A percentile compares a stretch with the other conserved stretches of the same genome.
Evolutionary conservation across 768 basidiomycete species (phyloP).

Genomic region (Tylopilus subfusipes): DNA sequence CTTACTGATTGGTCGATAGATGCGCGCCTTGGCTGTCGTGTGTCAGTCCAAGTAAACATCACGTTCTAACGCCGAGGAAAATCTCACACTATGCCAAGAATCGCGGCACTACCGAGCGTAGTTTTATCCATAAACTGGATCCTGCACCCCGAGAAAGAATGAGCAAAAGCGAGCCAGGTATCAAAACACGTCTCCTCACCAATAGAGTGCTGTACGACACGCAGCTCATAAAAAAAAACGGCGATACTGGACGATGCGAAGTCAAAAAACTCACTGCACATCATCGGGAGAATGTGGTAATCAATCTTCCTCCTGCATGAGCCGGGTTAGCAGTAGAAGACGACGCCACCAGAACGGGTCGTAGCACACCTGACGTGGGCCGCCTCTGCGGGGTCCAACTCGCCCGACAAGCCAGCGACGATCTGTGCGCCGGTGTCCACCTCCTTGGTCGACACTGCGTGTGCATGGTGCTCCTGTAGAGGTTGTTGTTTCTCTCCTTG

Average conservation of each 20-base stretch:
- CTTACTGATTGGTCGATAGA: constrained; percentile 63
- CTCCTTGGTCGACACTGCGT: constrained; percentile 38
- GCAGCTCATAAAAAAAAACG: background rate
- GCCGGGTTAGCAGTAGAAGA: background rate
- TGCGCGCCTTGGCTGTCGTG: constrained; percentile 51
- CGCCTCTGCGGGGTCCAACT: constrained; percentile 52
- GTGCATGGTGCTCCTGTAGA: constrained; percentile 17
- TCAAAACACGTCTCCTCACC: constrained; percentile 29
- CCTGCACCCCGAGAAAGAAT: constrained; percentile 32
- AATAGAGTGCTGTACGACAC: constrained; percentile 46
- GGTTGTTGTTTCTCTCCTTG: constrained; percentile 8
- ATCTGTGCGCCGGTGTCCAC: constrained; percentile 64
- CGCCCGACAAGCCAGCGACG: constrained; percentile 40
- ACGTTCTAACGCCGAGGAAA: background rate
- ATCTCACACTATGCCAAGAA: constrained; percentile 64
- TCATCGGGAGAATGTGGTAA: constrained; percentile 61
- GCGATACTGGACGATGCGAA: background rate
- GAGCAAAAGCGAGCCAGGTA: background rate
- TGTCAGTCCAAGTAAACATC: background rate
- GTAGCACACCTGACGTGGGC: constrained; percentile 44
- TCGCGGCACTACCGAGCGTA: constrained; percentile 62
- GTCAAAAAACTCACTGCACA: constrained; percentile 57
- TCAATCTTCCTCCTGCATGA: constrained; percentile 56
- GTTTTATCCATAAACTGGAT: constrained; percentile 82
- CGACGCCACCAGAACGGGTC: background rate